Conservation (phyloP, 768 basidiomycete species). For the Russula lepida region DNA sequence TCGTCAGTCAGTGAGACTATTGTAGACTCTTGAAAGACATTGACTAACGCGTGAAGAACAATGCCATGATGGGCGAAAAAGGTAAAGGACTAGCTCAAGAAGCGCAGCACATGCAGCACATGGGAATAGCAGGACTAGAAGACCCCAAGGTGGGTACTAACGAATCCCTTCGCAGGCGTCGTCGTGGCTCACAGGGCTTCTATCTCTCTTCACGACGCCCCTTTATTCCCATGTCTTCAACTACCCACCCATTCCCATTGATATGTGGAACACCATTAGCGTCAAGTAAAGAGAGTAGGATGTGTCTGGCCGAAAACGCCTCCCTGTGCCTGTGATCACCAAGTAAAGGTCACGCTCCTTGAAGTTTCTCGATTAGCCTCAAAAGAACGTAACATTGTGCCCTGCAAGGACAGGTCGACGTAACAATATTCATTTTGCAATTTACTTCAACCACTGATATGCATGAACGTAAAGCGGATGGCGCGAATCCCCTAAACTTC, state of each 20-base stretch:
- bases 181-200: not conserved
- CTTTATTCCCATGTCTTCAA: not conserved
- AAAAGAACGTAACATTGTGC: not conserved
- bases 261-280: not conserved
- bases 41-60: conserved; percentile 63
- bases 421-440: not conserved
- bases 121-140: too few relatives aligned
- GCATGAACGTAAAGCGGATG: not conserved
- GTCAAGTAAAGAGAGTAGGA: not conserved
- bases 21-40: not conserved
- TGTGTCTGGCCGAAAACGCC: not conserved
- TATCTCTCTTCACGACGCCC: not conserved
- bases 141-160: not conserved
- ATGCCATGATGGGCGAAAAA: conserved; percentile 61
- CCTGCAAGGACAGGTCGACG: not conserved
- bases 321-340: not conserved
- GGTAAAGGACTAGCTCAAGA: conserved; percentile 40
- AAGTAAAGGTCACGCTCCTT: not conserved
- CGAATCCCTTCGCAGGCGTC: not conserved
- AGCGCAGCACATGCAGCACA: too few relatives aligned
- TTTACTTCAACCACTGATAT: not conserved
- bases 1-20: not conserved
- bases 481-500: not conserved
- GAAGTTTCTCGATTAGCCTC: not conserved
- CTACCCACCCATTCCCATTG: not conserved